Evolutionary conservation across 768 basidiomycete genomes (phyloP).

Genomic region (Amanita jacksonii): DNA sequence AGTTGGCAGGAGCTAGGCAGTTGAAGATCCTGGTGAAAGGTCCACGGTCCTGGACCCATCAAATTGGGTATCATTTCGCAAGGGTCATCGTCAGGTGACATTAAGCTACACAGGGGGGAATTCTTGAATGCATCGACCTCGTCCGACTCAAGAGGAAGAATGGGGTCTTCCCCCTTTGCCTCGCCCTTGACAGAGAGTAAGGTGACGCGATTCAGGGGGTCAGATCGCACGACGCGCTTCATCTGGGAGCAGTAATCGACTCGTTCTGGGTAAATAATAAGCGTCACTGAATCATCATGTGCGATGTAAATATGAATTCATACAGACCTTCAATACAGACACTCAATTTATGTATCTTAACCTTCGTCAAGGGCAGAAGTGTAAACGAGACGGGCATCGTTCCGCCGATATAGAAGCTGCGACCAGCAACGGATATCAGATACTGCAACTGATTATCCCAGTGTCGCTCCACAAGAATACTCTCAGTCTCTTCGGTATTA

Average conservation of each 20-base stretch:
- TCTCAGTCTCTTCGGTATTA: conserved; percentile 74
- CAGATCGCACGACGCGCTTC: conserved; percentile 59
- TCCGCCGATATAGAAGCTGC: conserved; percentile 78
- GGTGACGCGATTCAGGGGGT: conserved; percentile 48
- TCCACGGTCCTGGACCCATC: conserved; percentile 86
- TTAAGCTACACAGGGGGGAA: conserved; percentile 55
- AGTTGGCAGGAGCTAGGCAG: conserved; percentile 55
- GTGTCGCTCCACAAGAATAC: conserved; percentile 74
- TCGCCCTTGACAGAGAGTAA: conserved; percentile 54
- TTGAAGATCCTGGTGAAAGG: conserved; percentile 55
- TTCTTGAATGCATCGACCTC: conserved; percentile 48
- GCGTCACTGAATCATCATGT: neutral
- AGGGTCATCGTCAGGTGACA: conserved; percentile 38
- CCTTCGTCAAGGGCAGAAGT: conserved; percentile 74
- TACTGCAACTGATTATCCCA: conserved; percentile 91
- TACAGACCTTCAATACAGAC: conserved; percentile 72
- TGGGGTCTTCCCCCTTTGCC: conserved; percentile 43
- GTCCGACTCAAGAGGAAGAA: conserved; percentile 75
- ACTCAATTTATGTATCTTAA: conserved; percentile 67
- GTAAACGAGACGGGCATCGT: conserved; percentile 71
- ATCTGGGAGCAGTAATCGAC: conserved; percentile 71
- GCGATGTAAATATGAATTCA: neutral
- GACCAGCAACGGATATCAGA: conserved; percentile 60
- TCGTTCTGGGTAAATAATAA: conserved; percentile 43
- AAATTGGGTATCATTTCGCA: conserved; percentile 48